Conservation (phyloP, 2,329 filamentous ascomycete species). For the Monilinia laxa region DNA sequence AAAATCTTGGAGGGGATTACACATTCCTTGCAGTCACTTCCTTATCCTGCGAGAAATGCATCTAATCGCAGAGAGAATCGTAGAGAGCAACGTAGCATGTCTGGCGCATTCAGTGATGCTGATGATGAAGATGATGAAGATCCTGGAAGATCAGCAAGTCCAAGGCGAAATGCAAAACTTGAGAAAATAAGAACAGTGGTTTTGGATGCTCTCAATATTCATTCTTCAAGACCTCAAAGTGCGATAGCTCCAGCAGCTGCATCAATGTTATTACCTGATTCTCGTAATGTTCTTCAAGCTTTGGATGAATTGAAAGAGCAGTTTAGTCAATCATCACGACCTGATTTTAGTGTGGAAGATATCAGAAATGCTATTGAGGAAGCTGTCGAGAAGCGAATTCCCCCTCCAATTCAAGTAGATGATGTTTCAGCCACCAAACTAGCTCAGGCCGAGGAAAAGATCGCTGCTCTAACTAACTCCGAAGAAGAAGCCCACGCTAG, state of each 20-base stretch:
- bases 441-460: conserved; percentile 25
- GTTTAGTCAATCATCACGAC: conserved; percentile 47
- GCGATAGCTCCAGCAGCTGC: conserved; percentile 33
- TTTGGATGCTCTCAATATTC: conserved; percentile 67
- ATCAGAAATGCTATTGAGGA: conserved; percentile 64
- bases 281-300: conserved; percentile 61
- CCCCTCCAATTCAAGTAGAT: conserved; percentile 50
- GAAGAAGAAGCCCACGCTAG: conserved; percentile 58
- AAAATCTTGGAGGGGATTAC: conserved; percentile 76
- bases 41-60: conserved; percentile 48
- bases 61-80: conserved; percentile 58
- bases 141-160: conserved; percentile 70
- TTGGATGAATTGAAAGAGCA: conserved; percentile 63
- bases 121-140: conserved; percentile 79
- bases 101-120: conserved; percentile 78
- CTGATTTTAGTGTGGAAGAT: conserved; percentile 51
- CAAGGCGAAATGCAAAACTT: conserved; percentile 72
- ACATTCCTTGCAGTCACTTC: conserved; percentile 60
- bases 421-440: conserved; percentile 29
- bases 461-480: conserved; percentile 56
- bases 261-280: conserved; percentile 35
- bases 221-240: conserved; percentile 47
- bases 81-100: conserved; percentile 63
- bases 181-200: conserved; percentile 78
- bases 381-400: conserved; percentile 58